phyloP scores from a whole-genome alignment of 805 yeast genomes.

The Ascoidea rubescens region DNA sequence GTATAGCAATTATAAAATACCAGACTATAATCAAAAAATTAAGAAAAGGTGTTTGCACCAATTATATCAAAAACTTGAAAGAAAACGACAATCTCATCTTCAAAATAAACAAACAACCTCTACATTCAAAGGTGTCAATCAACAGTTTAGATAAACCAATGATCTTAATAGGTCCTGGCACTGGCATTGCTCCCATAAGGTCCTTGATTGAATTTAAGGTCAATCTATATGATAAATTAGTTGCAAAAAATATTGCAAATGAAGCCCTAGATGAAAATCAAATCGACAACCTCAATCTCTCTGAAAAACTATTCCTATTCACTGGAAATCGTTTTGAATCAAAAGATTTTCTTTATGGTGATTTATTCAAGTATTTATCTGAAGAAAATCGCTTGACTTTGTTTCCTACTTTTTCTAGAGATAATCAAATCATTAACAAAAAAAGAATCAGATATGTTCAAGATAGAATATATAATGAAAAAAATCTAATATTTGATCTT shows the following conservation, averaged over 20 bases:
- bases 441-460: conserved; percentile 59
- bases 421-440: conserved; percentile 11
- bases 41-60: conserved; percentile 73
- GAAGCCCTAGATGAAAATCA: no score
- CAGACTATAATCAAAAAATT: conserved; percentile 64
- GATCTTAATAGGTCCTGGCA: conserved; percentile 81
- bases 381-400: conserved; percentile 19
- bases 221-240: conserved; percentile 7
- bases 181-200: conserved; percentile 92
- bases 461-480: conserved; percentile 43
- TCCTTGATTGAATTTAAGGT: conserved; percentile 37
- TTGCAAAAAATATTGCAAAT: no score
- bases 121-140: conserved; percentile 19
- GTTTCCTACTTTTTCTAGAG: conserved; percentile 36
- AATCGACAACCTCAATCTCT: not conserved
- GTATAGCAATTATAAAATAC: conserved; percentile 79
- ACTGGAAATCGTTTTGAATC: conserved; percentile 58
- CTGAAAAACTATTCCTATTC: conserved; percentile 36
- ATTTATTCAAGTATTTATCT: conserved; percentile 31
- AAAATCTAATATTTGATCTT: conserved; percentile 33
- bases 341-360: conserved; percentile 57
- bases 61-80: conserved; percentile 45
- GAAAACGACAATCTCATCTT: conserved; percentile 37
- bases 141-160: conserved; percentile 28
- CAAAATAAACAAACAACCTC: conserved; percentile 29